Percentiles rank a stretch among this genome's conserved stretches.
phyloP scores from a whole-genome alignment of 192 early-diverging fungal genomes.

The Umbelopsis ramanniana region DNA sequence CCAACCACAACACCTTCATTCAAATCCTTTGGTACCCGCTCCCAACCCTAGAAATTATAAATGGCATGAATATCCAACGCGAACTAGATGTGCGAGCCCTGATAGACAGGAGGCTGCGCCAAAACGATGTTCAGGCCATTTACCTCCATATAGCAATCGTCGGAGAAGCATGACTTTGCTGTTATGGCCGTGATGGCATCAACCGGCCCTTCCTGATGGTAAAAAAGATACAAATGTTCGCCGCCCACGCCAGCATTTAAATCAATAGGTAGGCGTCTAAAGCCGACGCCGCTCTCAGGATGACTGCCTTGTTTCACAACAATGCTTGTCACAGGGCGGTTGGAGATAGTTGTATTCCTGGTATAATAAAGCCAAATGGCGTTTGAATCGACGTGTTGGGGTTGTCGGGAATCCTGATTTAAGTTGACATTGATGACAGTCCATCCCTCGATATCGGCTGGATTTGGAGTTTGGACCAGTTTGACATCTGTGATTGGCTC shows the following conservation, averaged over 20 bases:
- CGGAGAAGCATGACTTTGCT: constrained; percentile 31
- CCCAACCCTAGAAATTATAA: constrained; percentile 19
- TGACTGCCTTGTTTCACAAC: constrained; percentile 47
- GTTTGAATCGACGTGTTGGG: neutral
- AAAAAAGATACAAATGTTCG: constrained; percentile 25
- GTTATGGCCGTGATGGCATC: constrained; percentile 33
- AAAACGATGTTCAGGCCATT: neutral
- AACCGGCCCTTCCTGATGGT: constrained; percentile 24
- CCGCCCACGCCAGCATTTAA: constrained; percentile 43
- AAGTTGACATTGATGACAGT: constrained; percentile 24
- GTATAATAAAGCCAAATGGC: constrained; percentile 33
- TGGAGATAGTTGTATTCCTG: constrained; percentile 27
- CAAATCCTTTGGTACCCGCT: constrained; percentile 28
- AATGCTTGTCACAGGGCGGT: constrained; percentile 41
- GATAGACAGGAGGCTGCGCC: too few species aligned
- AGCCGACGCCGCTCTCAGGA: constrained; percentile 44
- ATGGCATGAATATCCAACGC: too few species aligned
- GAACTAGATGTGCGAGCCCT: too few species aligned
- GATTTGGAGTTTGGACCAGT: neutral
- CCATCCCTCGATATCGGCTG: constrained; percentile 14
- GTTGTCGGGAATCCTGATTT: constrained; percentile 7
- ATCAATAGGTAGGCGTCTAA: constrained; percentile 44
- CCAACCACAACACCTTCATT: constrained; percentile 35
- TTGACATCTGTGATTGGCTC: constrained; percentile 29
- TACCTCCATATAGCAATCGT: constrained; percentile 37